Conservation (phyloP, 139 green algal species). For the Dunaliella sp. region DNA sequence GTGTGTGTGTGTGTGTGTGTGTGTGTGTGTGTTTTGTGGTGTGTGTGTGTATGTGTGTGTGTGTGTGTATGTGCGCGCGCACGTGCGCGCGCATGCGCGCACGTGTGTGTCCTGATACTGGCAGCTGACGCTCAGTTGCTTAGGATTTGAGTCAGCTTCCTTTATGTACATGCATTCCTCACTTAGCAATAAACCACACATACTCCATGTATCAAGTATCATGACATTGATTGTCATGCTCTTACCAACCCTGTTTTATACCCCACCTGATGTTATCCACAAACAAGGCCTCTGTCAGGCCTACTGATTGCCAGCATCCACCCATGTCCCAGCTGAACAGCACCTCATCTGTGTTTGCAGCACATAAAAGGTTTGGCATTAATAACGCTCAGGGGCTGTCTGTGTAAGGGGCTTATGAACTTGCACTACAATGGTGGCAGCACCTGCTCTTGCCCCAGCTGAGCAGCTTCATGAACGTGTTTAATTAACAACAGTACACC, state of each 20-base stretch:
- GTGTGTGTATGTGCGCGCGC: background rate
- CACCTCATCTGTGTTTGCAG: slow-evolving; percentile 51
- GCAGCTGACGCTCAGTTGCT: no score
- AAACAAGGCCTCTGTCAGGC: slow-evolving; percentile 65
- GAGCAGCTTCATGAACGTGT: background rate
- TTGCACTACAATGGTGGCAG: background rate
- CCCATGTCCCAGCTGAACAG: slow-evolving; percentile 83
- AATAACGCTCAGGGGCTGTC: background rate
- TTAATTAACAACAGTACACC: background rate
- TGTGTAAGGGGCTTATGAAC: background rate
- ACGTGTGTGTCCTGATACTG: no score
- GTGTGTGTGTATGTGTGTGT: no score
- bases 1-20: background rate
- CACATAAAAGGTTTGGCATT: background rate
- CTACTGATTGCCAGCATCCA: slow-evolving; percentile 77
- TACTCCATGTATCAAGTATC: no score
- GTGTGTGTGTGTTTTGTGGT: no score
- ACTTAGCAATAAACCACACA: no score
- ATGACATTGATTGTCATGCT: no score
- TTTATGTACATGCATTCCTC: no score
- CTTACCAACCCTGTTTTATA: no score
- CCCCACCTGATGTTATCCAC: slow-evolving; percentile 91
- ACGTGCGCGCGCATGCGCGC: no score
- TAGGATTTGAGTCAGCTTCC: no score
- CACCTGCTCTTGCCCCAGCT: background rate